Evolutionary conservation across 768 basidiomycete genomes (phyloP), one percentile per base, ranked within the genome.

Genomic region (Kwoniella mangroviensis): DNA sequence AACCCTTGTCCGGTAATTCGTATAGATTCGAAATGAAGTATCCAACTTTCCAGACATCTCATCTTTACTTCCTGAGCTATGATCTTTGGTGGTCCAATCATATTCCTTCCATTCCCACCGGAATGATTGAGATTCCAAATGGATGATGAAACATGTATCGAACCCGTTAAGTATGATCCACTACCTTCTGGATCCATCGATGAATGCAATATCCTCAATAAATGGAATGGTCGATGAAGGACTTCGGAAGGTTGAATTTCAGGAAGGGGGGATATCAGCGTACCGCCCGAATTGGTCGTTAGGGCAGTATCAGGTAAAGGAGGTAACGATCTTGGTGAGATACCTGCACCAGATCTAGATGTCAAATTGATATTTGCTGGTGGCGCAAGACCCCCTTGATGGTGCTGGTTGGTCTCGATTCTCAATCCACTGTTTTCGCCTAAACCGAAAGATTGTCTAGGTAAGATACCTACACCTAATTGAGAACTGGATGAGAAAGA

Each of bases 241-340:
- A 70, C 40, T 22, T 73, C 68, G 0, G 57, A 40, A 5, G 79
- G 79, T 55, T 78, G 77, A 10, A 52, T 21, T 64, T 78, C 79
- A 0, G 79, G 79, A n/a, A 77, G 17, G 11, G 79, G 79, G n/a
- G 79, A 80, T 17, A 80, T 72, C 5, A 80, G 61, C 4, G 51
- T 24, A 19, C 67, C 67, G 4, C 49, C 45, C 10, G 28, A 54
- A 17, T 10, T 57, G 34, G 55, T 42, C 2, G 21, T 40, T 57
- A 67, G 21, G 56, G 71, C 63, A 2, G 67, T 52, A 40, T 63
- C 59, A 4, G 73, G 62, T 55, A 73, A 51, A 60, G 70, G 71
- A 45, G 71, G 71, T 40, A 72, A 49, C 2, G 65, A 63, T n/a
- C 65, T 49, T 28, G 71, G 67, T 12, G 67, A 59, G 52, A 43